These are phyloP conservation scores for Spergularia azorica DNA, from an alignment of 179 eudicot species.

Conservation along the genomic window DNA sequence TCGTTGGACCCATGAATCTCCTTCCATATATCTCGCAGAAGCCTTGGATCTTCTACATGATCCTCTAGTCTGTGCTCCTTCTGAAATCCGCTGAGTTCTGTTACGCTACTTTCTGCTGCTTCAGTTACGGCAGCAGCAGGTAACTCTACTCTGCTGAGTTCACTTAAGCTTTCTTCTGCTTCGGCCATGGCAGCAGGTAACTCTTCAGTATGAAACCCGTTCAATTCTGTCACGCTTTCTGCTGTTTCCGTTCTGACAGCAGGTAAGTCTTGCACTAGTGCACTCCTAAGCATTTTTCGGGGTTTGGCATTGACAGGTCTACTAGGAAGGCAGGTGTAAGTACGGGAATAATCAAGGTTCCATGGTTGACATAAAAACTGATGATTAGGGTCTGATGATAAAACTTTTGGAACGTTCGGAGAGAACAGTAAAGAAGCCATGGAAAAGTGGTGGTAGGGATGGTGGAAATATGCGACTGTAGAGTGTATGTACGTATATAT, in stretches of 20 bases:
- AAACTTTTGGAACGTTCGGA: conserved; percentile 12
- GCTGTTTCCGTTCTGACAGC: not conserved
- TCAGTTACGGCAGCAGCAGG: not conserved
- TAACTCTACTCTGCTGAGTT: not conserved
- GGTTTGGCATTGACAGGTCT: conserved; percentile 4
- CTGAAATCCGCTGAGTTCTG: conserved; percentile 15
- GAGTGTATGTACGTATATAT: not conserved
- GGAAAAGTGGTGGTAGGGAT: not conserved
- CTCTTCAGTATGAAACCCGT: not conserved
- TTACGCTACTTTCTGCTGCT: not conserved
- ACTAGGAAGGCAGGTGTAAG: conserved; percentile 1
- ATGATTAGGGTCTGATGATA: conserved; percentile 20
- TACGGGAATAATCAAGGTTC: conserved; percentile 11
- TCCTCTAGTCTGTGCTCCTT: conserved; percentile 14
- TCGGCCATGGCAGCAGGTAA: not conserved
- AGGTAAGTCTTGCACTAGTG: conserved; percentile 2
- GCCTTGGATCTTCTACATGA: conserved; percentile 33
- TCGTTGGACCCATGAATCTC: conserved; percentile 61
- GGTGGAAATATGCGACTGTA: not conserved
- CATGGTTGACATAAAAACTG: conserved; percentile 11
- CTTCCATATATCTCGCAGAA: conserved; percentile 53
- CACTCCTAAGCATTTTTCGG: conserved; percentile 4
- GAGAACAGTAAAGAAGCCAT: conserved; percentile 27
- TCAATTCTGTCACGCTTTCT: not conserved
- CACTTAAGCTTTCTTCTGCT: not conserved